A percentile compares a stretch with the other conserved stretches of the same genome.
phyloP scores from a whole-genome alignment of 768 basidiomycete species.

The Leccinum imitatum region DNA sequence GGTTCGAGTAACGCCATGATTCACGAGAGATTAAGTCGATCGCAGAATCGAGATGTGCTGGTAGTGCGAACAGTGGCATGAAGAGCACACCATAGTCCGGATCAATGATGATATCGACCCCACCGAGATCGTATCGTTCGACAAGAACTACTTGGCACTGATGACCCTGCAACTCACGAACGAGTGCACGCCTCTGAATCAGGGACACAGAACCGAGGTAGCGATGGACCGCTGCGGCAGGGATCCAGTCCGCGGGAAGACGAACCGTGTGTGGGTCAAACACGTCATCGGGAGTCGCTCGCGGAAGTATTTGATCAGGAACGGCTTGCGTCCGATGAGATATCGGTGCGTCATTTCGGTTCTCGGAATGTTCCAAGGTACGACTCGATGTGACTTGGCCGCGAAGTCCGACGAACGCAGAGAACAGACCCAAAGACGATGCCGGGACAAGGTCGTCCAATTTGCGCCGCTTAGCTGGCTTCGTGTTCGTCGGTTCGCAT shows the following conservation, averaged over 20 bases:
- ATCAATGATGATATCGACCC: slow-evolving; percentile 68
- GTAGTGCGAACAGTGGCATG: slow-evolving; percentile 44
- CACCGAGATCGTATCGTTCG: slow-evolving; percentile 61
- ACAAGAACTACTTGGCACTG: slow-evolving; percentile 54
- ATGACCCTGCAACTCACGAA: slow-evolving; percentile 47
- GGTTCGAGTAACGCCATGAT: slow-evolving; percentile 60
- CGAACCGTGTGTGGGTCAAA: slow-evolving; percentile 45
- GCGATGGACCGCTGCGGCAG: slow-evolving; percentile 45
- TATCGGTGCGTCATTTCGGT: slow-evolving; percentile 11
- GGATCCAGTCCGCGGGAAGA: slow-evolving; percentile 34
- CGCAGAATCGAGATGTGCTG: slow-evolving; percentile 47
- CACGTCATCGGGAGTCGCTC: slow-evolving; percentile 40
- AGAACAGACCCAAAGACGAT: slow-evolving; percentile 28
- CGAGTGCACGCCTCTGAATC: slow-evolving; percentile 65
- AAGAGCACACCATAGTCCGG: slow-evolving; percentile 58
- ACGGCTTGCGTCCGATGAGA: slow-evolving; percentile 7
- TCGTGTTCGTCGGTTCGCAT: slow-evolving; percentile 2
- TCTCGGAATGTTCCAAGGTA: slow-evolving; percentile 11
- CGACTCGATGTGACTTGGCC: slow-evolving; percentile 13
- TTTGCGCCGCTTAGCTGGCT: slow-evolving; percentile 24
- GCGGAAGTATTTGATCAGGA: slow-evolving; percentile 20
- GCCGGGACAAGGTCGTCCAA: slow-evolving; percentile 24
- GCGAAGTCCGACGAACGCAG: slow-evolving; percentile 27
- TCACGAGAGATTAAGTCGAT: slow-evolving; percentile 44
- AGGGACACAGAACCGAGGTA: slow-evolving; percentile 71